Evolutionary conservation across 1,284 basidiomycete genomes (phyloP).

Genomic region (Cutaneotrichosporon arboriforme): DNA sequence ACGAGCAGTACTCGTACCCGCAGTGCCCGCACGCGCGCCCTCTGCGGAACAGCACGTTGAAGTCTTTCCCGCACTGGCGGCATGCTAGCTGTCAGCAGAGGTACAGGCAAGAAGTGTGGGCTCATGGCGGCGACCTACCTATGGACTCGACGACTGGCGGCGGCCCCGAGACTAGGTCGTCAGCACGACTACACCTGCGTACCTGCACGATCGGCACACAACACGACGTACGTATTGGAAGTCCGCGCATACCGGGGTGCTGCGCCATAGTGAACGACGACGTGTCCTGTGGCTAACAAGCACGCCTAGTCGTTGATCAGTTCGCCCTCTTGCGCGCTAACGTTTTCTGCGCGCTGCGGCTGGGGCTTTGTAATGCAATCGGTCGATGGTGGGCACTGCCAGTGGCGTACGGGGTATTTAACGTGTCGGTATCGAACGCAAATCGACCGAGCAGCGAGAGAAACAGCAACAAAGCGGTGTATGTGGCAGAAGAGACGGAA

Average conservation of each 20-base stretch:
- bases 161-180: constrained; percentile 43
- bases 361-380: too few species aligned
- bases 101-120: not conserved
- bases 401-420: too few species aligned
- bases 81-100: constrained; percentile 27
- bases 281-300: not conserved
- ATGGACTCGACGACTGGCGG: constrained; percentile 42
- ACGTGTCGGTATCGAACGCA: too few species aligned
- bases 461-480: too few species aligned
- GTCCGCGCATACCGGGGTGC: constrained; percentile 13
- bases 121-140: constrained; percentile 22
- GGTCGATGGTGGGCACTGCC: too few species aligned
- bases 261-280: constrained; percentile 3
- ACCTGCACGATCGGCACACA: too few species aligned
- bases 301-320: not conserved
- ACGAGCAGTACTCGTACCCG: constrained; percentile 46
- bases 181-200: not conserved
- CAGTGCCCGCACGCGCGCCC: constrained; percentile 44
- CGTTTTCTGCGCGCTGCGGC: not conserved
- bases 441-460: too few species aligned
- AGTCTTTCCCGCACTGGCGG: constrained; percentile 42
- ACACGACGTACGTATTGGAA: constrained; percentile 36
- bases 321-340: not conserved
- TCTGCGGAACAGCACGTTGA: constrained; percentile 42
- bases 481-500: too few species aligned